These are phyloP conservation scores for Laburnicola sp. DNA, from an alignment of 2,329 filamentous ascomycete species.

Conservation along the genomic window DNA sequence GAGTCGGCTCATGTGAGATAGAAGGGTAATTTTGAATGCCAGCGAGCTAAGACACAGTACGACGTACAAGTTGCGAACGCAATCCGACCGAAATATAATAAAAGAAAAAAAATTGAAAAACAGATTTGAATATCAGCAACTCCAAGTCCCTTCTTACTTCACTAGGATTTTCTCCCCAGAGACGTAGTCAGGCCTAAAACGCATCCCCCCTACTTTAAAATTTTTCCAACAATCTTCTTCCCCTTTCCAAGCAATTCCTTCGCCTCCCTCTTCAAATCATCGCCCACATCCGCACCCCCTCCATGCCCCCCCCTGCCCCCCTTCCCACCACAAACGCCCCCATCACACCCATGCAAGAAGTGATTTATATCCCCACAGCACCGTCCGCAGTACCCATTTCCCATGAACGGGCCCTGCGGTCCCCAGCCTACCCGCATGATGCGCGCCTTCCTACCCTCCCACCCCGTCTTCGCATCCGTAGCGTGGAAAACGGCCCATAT, in stretches of 20 bases:
- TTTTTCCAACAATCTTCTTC: slow-evolving; percentile 32
- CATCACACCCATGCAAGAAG: slow-evolving; percentile 36
- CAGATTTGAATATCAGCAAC: too few relatives aligned
- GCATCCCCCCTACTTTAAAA: slow-evolving; percentile 37
- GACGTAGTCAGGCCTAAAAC: too few relatives aligned
- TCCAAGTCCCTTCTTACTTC: too few relatives aligned
- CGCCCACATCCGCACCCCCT: slow-evolving; percentile 13
- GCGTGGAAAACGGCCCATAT: slow-evolving; percentile 52
- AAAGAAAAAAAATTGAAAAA: too few relatives aligned
- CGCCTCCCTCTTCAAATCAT: slow-evolving; percentile 24
- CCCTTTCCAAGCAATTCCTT: slow-evolving; percentile 28
- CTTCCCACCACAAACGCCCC: slow-evolving; percentile 29
- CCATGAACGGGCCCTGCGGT: slow-evolving; percentile 48
- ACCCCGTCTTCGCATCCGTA: slow-evolving; percentile 51
- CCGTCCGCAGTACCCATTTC: slow-evolving; percentile 43
- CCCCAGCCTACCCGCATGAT: slow-evolving; percentile 49
- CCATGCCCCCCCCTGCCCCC: slow-evolving; percentile 27
- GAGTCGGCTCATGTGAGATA: too few relatives aligned
- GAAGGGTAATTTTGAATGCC: too few relatives aligned
- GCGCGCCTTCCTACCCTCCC: slow-evolving; percentile 50
- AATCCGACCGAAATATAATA: too few relatives aligned
- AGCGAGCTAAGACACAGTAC: too few relatives aligned
- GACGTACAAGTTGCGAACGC: too few relatives aligned
- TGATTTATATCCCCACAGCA: slow-evolving; percentile 39
- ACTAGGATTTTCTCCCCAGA: too few relatives aligned